Evolutionary conservation across 2,329 filamentous ascomycete species (phyloP).

Genomic region (Cryphonectria radicalis): DNA sequence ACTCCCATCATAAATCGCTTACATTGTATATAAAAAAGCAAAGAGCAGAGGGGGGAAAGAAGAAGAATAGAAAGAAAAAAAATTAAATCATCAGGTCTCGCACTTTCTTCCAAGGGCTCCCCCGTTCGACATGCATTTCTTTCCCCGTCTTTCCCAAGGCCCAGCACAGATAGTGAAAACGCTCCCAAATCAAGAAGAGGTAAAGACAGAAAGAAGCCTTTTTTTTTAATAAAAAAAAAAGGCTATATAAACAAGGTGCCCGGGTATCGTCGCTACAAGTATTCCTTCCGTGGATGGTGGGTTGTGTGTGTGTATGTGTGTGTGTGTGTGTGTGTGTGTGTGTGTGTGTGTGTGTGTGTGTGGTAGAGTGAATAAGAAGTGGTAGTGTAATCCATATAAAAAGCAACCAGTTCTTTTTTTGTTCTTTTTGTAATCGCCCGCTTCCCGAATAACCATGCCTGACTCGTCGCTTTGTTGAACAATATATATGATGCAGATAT

Average conservation of each 20-base stretch:
- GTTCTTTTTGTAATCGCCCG: background rate
- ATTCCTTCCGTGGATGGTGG: constrained; percentile 15
- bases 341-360: background rate
- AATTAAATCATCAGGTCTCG: constrained; percentile 5
- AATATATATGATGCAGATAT: background rate
- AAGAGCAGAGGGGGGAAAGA: background rate
- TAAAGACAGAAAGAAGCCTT: background rate
- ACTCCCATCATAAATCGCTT: background rate
- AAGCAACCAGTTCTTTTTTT: background rate
- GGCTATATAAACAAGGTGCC: constrained; percentile 14
- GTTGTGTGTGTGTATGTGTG: background rate
- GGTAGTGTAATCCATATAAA: background rate
- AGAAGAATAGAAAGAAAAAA: background rate
- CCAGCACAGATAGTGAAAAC: background rate
- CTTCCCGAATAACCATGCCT: constrained; percentile 10
- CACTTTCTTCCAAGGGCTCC: background rate
- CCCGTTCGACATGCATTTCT: background rate
- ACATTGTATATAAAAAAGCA: background rate
- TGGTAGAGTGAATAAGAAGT: constrained; percentile 3
- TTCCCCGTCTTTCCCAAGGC: background rate
- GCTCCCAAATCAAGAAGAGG: background rate
- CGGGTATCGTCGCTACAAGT: constrained; percentile 27
- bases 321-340: no score
- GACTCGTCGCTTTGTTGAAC: background rate
- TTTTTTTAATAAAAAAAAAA: background rate